phyloP scores from a whole-genome alignment of 2,329 filamentous ascomycete species.

The Thermothelomyces thermophilus region DNA sequence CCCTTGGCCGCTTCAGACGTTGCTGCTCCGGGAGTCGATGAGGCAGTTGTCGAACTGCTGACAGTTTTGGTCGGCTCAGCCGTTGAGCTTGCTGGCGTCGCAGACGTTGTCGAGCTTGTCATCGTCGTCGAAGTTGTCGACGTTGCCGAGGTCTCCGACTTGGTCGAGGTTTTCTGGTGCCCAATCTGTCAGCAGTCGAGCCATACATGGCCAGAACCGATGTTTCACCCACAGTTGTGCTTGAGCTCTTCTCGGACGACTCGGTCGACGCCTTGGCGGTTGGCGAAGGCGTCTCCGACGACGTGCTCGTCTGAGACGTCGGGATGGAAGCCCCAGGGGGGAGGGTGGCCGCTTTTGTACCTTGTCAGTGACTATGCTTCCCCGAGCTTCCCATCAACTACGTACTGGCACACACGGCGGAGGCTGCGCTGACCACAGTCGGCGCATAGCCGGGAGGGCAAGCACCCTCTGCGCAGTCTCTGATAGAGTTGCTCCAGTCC shows the following conservation, averaged over 20 bases:
- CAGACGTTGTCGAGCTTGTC: not conserved
- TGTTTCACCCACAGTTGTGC: not conserved
- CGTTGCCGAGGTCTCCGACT: not conserved
- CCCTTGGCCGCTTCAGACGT: constrained; percentile 4
- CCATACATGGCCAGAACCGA: not conserved
- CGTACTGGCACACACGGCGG: constrained; percentile 23
- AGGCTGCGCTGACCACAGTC: constrained; percentile 18
- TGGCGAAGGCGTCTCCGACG: constrained; percentile 7
- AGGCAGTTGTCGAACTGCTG: constrained; percentile 2
- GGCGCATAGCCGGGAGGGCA: constrained; percentile 20
- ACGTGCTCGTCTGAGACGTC: not conserved
- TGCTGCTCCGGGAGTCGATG: constrained; percentile 5
- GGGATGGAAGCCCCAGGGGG: constrained; percentile 2
- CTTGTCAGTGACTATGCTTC: not conserved
- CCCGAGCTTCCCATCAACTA: not conserved
- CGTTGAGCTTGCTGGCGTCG: constrained; percentile 2
- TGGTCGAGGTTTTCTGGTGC: constrained; percentile 11
- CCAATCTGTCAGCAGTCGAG: constrained; percentile 1
- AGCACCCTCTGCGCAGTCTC: constrained; percentile 19
- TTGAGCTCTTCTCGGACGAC: constrained; percentile 3
- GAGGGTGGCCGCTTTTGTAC: constrained; percentile 5
- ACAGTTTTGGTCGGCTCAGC: not conserved
- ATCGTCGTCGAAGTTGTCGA: not conserved
- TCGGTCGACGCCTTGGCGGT: constrained; percentile 8
- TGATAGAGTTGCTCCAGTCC: constrained; percentile 18